These are phyloP conservation scores for Populus pruinosa DNA, from an alignment of 345 rosid species.

Conservation along the genomic window DNA sequence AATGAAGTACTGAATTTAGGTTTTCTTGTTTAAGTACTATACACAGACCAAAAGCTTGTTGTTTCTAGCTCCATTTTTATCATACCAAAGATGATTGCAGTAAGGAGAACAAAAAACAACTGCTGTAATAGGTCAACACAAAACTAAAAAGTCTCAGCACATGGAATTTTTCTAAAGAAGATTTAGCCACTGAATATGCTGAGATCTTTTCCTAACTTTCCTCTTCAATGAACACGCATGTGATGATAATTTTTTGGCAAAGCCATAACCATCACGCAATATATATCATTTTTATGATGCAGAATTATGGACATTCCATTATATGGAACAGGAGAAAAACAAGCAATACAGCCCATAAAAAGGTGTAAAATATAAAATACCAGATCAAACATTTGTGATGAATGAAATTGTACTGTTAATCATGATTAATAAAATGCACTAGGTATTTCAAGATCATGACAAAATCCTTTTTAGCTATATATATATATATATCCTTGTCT, in stretches of 20 bases:
- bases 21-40: background rate
- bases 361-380: background rate
- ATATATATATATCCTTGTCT: background rate
- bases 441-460: background rate
- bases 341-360: background rate
- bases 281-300: conserved; percentile 7
- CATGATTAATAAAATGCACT: background rate
- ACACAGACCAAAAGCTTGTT: background rate
- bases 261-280: conserved; percentile 14
- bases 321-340: background rate
- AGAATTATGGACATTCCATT: background rate
- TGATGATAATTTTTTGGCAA: background rate
- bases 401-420: background rate
- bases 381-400: background rate
- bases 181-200: background rate
- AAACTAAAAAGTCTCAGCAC: background rate
- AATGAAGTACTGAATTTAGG: background rate
- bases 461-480: background rate
- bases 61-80: background rate
- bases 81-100: background rate
- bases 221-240: background rate
- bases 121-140: background rate
- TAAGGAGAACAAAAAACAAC: background rate
- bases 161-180: background rate
- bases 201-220: background rate